Percentiles rank a stretch among this genome's conserved stretches.
These are phyloP conservation scores for Pseudogymnoascus sp. DNA, from an alignment of 2,329 filamentous ascomycete genomes.

Conservation along the genomic window DNA sequence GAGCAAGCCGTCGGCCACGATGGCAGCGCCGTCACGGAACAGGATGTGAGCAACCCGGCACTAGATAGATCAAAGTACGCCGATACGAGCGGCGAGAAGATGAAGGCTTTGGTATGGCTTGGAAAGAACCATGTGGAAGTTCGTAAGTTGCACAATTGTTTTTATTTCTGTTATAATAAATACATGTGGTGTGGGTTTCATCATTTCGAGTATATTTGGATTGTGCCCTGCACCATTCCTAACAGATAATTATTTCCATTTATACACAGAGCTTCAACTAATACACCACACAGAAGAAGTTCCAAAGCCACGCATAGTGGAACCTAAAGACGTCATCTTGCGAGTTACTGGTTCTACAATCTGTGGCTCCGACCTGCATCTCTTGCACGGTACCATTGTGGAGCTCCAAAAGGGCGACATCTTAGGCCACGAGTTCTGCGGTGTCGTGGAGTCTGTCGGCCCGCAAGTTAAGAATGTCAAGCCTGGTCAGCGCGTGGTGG, in stretches of 20 bases:
- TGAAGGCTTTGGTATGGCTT: constrained; percentile 78
- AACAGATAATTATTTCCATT: not conserved
- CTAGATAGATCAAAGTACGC: constrained; percentile 42
- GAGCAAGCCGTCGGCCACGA: constrained; percentile 64
- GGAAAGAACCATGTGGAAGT: constrained; percentile 73
- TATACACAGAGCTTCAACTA: not conserved
- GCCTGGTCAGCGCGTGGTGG: constrained; percentile 51
- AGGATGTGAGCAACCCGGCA: constrained; percentile 62
- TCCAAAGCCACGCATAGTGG: constrained; percentile 23
- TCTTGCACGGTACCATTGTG: constrained; percentile 31
- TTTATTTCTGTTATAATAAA: not conserved
- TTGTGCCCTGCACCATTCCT: not conserved
- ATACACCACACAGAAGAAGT: constrained; percentile 14
- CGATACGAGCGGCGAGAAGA: constrained; percentile 46
- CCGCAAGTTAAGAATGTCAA: constrained; percentile 38
- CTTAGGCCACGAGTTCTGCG: constrained; percentile 57
- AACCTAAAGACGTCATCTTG: constrained; percentile 25
- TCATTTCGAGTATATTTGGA: not conserved
- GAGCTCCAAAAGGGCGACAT: constrained; percentile 43
- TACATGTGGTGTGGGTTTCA: not conserved
- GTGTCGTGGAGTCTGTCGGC: constrained; percentile 51
- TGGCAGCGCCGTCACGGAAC: constrained; percentile 54
- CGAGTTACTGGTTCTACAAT: constrained; percentile 28
- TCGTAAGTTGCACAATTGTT: constrained; percentile 31
- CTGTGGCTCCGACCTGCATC: constrained; percentile 28